Conservation (phyloP, 2,329 filamentous ascomycete genomes). For the Fusarium anguioides region DNA sequence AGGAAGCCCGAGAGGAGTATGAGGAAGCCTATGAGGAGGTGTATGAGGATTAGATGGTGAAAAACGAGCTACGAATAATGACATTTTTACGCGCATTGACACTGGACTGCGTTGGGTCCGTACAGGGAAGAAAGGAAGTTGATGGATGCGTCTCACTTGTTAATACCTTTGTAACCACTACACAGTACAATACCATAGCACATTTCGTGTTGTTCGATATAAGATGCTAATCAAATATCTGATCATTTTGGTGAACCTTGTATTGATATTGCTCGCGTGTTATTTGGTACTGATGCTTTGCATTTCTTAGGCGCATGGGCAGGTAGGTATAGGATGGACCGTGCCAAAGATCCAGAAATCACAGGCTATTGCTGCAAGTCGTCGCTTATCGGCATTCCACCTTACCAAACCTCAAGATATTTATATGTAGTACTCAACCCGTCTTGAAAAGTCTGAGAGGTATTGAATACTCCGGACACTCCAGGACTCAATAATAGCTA, state of each 20-base stretch:
- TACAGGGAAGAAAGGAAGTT: slow-evolving; percentile 21
- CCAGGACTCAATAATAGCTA: not conserved
- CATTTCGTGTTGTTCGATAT: slow-evolving; percentile 13
- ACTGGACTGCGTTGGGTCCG: slow-evolving; percentile 22
- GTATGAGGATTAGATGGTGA: slow-evolving; percentile 40
- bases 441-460: not conserved
- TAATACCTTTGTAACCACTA: slow-evolving; percentile 26
- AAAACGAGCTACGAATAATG: slow-evolving; percentile 38
- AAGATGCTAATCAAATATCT: slow-evolving; percentile 1
- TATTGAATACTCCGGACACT: not conserved
- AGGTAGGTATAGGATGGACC: not conserved
- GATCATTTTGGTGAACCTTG: not conserved
- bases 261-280: not conserved
- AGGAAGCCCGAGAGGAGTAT: slow-evolving; percentile 64
- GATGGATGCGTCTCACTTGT: slow-evolving; percentile 28
- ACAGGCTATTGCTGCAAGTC: not conserved
- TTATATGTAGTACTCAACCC: not conserved
- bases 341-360: slow-evolving; percentile 13
- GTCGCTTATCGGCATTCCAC: slow-evolving; percentile 45
- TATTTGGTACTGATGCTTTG: not conserved
- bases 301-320: not conserved
- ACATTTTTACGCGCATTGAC: slow-evolving; percentile 34
- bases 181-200: slow-evolving; percentile 22
- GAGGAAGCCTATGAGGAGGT: slow-evolving; percentile 51
- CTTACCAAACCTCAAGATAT: not conserved